Conservation (phyloP, 306 rosid species). For the Erythrophleum fordii region DNA sequence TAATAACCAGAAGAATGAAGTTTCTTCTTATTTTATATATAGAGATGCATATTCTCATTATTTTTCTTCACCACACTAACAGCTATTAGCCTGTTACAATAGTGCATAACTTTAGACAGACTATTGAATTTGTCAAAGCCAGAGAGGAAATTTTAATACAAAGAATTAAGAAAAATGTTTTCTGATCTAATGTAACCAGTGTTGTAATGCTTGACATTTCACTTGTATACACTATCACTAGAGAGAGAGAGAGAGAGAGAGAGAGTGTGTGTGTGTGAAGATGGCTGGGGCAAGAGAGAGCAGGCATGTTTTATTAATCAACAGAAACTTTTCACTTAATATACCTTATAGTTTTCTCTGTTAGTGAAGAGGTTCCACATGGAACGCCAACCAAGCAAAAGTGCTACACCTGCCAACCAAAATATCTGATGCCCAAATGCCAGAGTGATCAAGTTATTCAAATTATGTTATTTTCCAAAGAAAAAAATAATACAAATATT, state of each 20-base stretch:
- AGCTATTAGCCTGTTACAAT: constrained; percentile 6
- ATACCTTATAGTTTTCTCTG: constrained; percentile 79
- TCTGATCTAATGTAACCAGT: neutral
- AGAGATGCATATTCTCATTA: neutral
- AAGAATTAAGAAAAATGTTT: constrained; percentile 1
- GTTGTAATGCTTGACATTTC: neutral
- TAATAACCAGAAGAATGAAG: constrained; percentile 7
- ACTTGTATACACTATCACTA: constrained; percentile 1
- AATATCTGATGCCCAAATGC: constrained; percentile 60
- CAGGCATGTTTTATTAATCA: neutral
- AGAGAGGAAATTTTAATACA: neutral
- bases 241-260: neutral
- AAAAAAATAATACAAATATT: neutral
- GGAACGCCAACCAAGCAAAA: constrained; percentile 89
- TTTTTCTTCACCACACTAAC: constrained; percentile 1
- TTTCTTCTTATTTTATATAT: neutral
- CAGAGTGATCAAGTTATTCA: neutral
- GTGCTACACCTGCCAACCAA: constrained; percentile 79
- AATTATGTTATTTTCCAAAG: neutral
- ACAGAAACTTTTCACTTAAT: neutral
- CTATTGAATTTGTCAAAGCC: constrained; percentile 17
- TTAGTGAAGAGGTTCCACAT: constrained; percentile 71
- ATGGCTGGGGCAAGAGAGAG: neutral
- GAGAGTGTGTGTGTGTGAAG: neutral
- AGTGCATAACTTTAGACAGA: neutral